Evolutionary conservation across 2,329 filamentous ascomycete species (phyloP), one percentile per base, ranked within the genome.

Genomic region (Phaeosphaeriaceae sp.): DNA sequence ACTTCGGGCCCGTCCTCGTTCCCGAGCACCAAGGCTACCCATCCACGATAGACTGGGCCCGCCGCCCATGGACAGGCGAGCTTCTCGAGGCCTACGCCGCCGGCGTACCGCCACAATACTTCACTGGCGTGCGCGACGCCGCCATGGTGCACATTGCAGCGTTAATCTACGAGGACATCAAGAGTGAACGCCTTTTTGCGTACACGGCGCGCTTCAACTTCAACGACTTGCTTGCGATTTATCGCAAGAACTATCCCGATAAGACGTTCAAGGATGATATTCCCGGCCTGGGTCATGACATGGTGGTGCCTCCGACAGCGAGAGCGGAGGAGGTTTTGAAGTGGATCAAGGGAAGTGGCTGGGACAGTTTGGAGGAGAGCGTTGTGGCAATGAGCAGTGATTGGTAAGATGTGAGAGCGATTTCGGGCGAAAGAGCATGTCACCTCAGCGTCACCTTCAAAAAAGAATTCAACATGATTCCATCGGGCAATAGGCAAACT

Each of bases 61-160:
- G 65, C 44, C 33, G 20, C 13, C 66, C 67, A 1, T 75, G 67
- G 54, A 65, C 61, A 7, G 67, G 69, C 11, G 60, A 69, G 47
- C 63, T 68, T 77, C 81, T 68, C 80, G 72, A 65, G 72, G 48
- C 46, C 3, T 58, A 53, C 36, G 56, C 56, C n/a, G 36, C 48
- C n/a, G 48, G 51, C 13, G 40, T 61, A 17, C 25, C 33, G 1
- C 58, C 57, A 2, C 58, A 73, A 54, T 73, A 60, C 54, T 74
- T 61, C 50, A 65, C 73, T 21, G 66, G 68, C 15, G 59, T 62
- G 0, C 48, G 55, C 10, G 74, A 76, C 53, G 56, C 56, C 40
- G 85, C 83, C 0, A 74, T 81, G 0, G 69, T 88, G 0, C 85
- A 88, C 42, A 76, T 87, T 2, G 81, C 83, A 2, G 85, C 82